These are phyloP conservation scores for Bipolaris gigantea DNA, from an alignment of 2,329 filamentous ascomycete genomes.

Conservation along the genomic window DNA sequence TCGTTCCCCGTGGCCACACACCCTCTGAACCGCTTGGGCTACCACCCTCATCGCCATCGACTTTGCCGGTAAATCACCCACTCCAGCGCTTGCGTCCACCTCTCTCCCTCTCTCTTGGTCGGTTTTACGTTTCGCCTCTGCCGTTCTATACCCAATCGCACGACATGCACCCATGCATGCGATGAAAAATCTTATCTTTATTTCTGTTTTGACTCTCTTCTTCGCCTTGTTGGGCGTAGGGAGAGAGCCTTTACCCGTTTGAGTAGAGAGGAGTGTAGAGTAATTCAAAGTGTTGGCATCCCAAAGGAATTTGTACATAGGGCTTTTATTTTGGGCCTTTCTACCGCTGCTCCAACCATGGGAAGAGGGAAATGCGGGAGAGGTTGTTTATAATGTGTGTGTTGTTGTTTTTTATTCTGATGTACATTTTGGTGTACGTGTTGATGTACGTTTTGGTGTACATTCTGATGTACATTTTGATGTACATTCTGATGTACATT, in stretches of 20 bases:
- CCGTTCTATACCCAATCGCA: slow-evolving; percentile 32
- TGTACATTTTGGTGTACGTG: not conserved
- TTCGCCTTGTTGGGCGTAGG: not conserved
- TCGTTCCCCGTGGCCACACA: slow-evolving; percentile 4
- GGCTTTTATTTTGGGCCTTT: slow-evolving; percentile 1
- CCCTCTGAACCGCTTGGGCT: slow-evolving; percentile 9
- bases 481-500: not conserved
- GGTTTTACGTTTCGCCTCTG: slow-evolving; percentile 11
- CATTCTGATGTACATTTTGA: slow-evolving; percentile 13
- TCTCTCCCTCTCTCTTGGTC: slow-evolving; percentile 6
- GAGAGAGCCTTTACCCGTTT: too few species aligned
- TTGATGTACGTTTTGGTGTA: not conserved
- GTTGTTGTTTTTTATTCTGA: slow-evolving; percentile 9
- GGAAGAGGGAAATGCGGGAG: not conserved
- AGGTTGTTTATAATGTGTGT: not conserved
- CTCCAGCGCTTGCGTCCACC: slow-evolving; percentile 11
- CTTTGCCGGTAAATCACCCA: slow-evolving; percentile 6
- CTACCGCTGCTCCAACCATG: not conserved
- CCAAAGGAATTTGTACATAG: slow-evolving; percentile 21
- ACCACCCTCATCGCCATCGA: not conserved
- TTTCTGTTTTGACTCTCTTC: slow-evolving; percentile 1
- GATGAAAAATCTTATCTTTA: slow-evolving; percentile 11
- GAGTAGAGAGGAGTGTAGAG: not conserved
- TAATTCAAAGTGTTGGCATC: not conserved
- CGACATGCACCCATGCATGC: not conserved